Evolutionary conservation across 2,329 filamentous ascomycete genomes (phyloP).

Genomic region (Pseudocercospora musae): DNA sequence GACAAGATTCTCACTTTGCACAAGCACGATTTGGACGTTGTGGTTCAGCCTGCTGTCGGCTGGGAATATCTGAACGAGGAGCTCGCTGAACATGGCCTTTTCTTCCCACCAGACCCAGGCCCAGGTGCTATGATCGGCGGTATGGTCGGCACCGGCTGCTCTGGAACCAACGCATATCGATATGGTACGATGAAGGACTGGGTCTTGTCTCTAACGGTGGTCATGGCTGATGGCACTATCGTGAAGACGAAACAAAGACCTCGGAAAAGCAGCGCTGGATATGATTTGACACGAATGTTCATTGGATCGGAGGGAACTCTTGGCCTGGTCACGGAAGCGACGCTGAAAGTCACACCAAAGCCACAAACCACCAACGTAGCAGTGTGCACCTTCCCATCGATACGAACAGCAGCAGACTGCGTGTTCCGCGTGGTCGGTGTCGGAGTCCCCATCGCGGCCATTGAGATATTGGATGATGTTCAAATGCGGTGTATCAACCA

Average conservation of each 20-base stretch:
- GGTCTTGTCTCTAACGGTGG: slow-evolving; percentile 82
- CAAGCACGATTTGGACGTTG: slow-evolving; percentile 61
- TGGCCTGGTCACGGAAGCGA: slow-evolving; percentile 86
- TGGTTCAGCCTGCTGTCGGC: slow-evolving; percentile 65
- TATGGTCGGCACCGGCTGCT: slow-evolving; percentile 75
- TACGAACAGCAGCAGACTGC: slow-evolving; percentile 73
- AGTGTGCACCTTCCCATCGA: slow-evolving; percentile 61
- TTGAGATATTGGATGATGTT: slow-evolving; percentile 88
- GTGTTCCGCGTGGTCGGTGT: slow-evolving; percentile 75
- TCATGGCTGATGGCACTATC: slow-evolving; percentile 83
- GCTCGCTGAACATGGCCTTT: slow-evolving; percentile 67
- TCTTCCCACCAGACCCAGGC: slow-evolving; percentile 89
- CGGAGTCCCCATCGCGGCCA: slow-evolving; percentile 82
- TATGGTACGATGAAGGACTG: slow-evolving; percentile 96
- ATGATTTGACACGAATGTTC: slow-evolving; percentile 85
- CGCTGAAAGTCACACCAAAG: slow-evolving; percentile 77
- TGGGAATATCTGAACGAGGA: slow-evolving; percentile 85
- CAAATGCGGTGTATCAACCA: slow-evolving; percentile 76
- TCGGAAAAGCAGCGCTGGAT: slow-evolving; percentile 85
- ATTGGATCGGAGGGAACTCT: slow-evolving; percentile 90
- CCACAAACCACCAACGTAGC: slow-evolving; percentile 79
- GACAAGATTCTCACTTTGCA: slow-evolving; percentile 74
- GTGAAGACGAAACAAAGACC: slow-evolving; percentile 87
- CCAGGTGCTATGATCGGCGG: slow-evolving; percentile 91
- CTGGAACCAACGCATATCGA: slow-evolving; percentile 82